A percentile compares a stretch with the other conserved stretches of the same genome.
These are phyloP conservation scores for Papiliotrema nemorosa DNA, from an alignment of 1,284 basidiomycete genomes.

Conservation along the genomic window DNA sequence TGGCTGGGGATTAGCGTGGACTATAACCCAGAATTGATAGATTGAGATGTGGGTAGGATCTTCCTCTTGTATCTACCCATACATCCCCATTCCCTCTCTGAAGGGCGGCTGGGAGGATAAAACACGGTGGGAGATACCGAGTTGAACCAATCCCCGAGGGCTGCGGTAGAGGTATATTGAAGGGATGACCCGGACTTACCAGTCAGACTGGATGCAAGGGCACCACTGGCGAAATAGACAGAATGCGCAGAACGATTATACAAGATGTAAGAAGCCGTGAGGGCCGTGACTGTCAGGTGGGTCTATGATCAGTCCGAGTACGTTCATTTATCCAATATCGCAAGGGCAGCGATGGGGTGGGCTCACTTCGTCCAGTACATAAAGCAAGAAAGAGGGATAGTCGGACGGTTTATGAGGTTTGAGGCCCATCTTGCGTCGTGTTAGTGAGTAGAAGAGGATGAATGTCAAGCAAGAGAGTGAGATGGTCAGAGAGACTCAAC, in stretches of 20 bases:
- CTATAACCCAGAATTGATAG: background rate
- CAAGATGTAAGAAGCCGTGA: constrained; percentile 59
- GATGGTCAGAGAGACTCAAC: too few relatives aligned
- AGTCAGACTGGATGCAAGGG: constrained; percentile 57
- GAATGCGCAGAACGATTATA: constrained; percentile 67
- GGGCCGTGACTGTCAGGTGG: constrained; percentile 56
- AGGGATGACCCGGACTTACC: constrained; percentile 21
- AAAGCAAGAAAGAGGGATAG: constrained; percentile 38
- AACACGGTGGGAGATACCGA: too few relatives aligned
- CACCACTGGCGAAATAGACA: constrained; percentile 64
- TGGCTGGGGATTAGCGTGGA: constrained; percentile 53
- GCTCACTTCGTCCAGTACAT: constrained; percentile 40
- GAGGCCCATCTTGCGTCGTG: constrained; percentile 16
- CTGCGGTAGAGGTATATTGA: background rate
- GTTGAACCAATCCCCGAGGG: background rate
- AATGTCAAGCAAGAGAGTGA: background rate
- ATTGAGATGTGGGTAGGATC: too few relatives aligned
- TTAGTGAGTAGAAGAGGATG: background rate
- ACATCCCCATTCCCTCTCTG: too few relatives aligned
- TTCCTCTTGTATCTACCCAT: too few relatives aligned
- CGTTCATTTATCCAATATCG: background rate
- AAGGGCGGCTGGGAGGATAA: too few relatives aligned
- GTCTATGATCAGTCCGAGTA: constrained; percentile 29
- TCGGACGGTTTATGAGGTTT: constrained; percentile 34
- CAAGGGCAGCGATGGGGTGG: background rate